Evolutionary conservation across 2,329 filamentous ascomycete genomes (phyloP).

Genomic region (Penicillium vulpinum): DNA sequence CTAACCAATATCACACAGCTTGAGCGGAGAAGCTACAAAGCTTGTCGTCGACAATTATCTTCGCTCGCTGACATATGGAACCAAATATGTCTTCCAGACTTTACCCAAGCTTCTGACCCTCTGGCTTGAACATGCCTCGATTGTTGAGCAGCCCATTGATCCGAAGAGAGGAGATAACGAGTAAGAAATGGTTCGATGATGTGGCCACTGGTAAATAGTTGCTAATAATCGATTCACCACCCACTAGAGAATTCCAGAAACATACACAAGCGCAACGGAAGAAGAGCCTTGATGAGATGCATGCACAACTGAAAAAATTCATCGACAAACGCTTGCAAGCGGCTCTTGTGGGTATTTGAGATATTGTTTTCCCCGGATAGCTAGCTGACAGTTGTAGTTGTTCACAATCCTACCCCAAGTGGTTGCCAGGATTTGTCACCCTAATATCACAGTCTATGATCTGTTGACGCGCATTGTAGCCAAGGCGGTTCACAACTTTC

Average conservation of each 20-base stretch:
- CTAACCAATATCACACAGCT: conserved; percentile 35
- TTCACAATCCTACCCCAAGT: conserved; percentile 79
- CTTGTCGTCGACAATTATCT: conserved; percentile 93
- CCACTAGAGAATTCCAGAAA: conserved; percentile 45
- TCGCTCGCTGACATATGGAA: conserved; percentile 80
- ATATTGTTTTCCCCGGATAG: not conserved
- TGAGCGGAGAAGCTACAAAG: conserved; percentile 81
- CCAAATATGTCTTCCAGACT: conserved; percentile 95
- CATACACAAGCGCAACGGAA: conserved; percentile 55
- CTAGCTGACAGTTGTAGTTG: conserved; percentile 37
- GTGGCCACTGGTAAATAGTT: not conserved
- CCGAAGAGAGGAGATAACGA: conserved; percentile 50
- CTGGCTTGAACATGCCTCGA: conserved; percentile 87
- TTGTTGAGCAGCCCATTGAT: conserved; percentile 63
- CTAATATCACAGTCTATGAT: conserved; percentile 73
- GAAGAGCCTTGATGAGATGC: conserved; percentile 67
- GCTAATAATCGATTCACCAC: conserved; percentile 11
- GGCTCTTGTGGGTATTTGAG: conserved; percentile 40
- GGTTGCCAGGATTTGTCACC: conserved; percentile 91
- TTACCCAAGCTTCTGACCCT: conserved; percentile 87
- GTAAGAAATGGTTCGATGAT: conserved; percentile 30
- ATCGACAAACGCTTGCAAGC: conserved; percentile 53
- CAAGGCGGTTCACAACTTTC: conserved; percentile 83
- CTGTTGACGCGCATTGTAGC: conserved; percentile 76
- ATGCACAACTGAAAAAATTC: conserved; percentile 78